Evolutionary conservation across 306 rosid genomes (phyloP).

Genomic region (Echinosophora koreensis): DNA sequence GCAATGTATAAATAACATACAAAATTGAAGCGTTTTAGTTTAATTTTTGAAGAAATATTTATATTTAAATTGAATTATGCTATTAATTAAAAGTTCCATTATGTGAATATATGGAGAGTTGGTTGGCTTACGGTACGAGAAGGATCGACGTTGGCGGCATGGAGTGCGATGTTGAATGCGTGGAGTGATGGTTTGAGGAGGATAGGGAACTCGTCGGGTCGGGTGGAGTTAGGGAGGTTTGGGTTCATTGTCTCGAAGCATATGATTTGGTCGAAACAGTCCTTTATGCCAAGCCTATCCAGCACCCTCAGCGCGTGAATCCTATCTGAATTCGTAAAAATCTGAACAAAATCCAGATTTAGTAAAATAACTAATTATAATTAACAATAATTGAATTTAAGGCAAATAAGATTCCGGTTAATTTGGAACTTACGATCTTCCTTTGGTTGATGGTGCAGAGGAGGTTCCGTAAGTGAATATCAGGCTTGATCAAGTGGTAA

Average conservation of each 20-base stretch:
- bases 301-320: constrained; percentile 70
- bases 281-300: constrained; percentile 66
- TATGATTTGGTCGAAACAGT: constrained; percentile 76
- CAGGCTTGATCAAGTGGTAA: constrained; percentile 74
- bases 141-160: constrained; percentile 70
- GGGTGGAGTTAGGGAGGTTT: constrained; percentile 61
- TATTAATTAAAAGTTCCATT: background rate
- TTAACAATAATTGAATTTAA: background rate
- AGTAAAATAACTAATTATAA: background rate
- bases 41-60: no score
- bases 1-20: constrained; percentile 1
- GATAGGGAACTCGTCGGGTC: constrained; percentile 78
- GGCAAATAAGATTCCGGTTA: background rate
- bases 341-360: constrained; percentile 47
- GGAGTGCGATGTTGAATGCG: constrained; percentile 68
- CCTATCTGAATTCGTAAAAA: constrained; percentile 86
- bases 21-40: constrained; percentile 1
- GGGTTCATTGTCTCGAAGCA: constrained; percentile 95
- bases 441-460: constrained; percentile 67
- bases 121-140: constrained; percentile 62
- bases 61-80: background rate
- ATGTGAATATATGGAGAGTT: background rate
- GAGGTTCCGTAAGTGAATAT: constrained; percentile 67
- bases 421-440: constrained; percentile 60
- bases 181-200: constrained; percentile 80